Conservation (phyloP, 257 asterid genomes). For the Solanum bulbocastanum region DNA sequence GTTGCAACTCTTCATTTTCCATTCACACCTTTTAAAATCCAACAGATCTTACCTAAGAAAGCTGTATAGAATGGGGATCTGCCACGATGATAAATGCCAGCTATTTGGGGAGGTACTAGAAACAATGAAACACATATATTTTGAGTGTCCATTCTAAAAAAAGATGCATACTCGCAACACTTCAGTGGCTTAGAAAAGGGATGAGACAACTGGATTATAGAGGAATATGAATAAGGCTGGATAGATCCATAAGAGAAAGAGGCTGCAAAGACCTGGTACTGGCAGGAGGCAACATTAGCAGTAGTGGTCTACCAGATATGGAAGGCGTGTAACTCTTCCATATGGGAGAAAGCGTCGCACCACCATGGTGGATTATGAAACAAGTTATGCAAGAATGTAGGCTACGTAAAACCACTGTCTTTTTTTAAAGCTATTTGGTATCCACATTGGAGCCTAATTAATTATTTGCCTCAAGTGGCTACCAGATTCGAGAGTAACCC, state of each 20-base stretch:
- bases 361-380: neutral
- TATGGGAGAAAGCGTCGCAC: neutral
- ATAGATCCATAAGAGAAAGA: neutral
- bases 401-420: neutral
- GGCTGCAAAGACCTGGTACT: neutral
- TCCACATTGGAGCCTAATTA: too few relatives aligned
- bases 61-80: neutral
- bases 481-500: too few relatives aligned
- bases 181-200: neutral
- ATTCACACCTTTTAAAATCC: too few relatives aligned
- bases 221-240: neutral
- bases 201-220: neutral
- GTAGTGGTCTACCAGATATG: neutral
- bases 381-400: neutral
- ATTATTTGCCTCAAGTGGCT: too few relatives aligned
- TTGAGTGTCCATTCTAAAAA: neutral
- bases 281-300: neutral
- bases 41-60: neutral
- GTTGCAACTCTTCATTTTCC: too few relatives aligned
- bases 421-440: too few relatives aligned
- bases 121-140: neutral
- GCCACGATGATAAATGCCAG: neutral
- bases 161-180: neutral
- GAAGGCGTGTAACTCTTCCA: neutral
- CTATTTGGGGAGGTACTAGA: neutral